A percentile compares a stretch with the other conserved stretches of the same genome.
phyloP scores from a whole-genome alignment of 495 filamentous ascomycete genomes.

The Penicillium flavigenum region DNA sequence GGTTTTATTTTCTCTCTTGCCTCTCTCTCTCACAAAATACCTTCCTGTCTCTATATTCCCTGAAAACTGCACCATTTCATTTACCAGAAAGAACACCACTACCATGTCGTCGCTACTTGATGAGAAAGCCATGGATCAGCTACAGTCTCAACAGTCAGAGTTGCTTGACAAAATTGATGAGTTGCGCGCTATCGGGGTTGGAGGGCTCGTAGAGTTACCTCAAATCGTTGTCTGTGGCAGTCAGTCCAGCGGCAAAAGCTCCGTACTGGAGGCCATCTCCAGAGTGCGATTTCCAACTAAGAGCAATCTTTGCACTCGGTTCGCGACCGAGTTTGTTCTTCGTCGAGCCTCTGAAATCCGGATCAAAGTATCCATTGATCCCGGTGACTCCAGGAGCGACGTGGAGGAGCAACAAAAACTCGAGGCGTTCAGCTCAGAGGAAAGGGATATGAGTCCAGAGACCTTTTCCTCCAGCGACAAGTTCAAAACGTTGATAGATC shows the following conservation, averaged over 20 bases:
- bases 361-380: conserved; percentile 44
- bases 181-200: conserved; percentile 55
- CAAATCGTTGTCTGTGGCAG: conserved; percentile 75
- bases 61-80: too few species aligned
- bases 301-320: conserved; percentile 64
- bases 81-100: too few species aligned
- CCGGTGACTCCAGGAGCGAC: conserved; percentile 25
- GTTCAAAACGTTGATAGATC: conserved; percentile 36
- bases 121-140: conserved; percentile 13
- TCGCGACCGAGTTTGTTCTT: conserved; percentile 63
- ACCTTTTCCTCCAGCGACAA: conserved; percentile 17
- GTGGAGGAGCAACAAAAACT: conserved; percentile 17
- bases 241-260: conserved; percentile 72
- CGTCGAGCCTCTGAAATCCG: conserved; percentile 22
- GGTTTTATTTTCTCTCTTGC: too few species aligned
- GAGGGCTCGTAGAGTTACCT: conserved; percentile 58
- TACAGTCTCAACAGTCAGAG: conserved; percentile 27
- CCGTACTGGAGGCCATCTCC: conserved; percentile 71
- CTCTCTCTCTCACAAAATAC: too few species aligned
- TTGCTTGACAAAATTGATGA: conserved; percentile 59
- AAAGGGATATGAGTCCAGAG: background rate
- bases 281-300: conserved; percentile 67
- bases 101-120: background rate
- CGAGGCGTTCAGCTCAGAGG: conserved; percentile 10
- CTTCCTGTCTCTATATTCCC: too few species aligned